These are phyloP conservation scores for Gnomoniopsis sp. DNA, from an alignment of 2,329 filamentous ascomycete species.

Conservation along the genomic window DNA sequence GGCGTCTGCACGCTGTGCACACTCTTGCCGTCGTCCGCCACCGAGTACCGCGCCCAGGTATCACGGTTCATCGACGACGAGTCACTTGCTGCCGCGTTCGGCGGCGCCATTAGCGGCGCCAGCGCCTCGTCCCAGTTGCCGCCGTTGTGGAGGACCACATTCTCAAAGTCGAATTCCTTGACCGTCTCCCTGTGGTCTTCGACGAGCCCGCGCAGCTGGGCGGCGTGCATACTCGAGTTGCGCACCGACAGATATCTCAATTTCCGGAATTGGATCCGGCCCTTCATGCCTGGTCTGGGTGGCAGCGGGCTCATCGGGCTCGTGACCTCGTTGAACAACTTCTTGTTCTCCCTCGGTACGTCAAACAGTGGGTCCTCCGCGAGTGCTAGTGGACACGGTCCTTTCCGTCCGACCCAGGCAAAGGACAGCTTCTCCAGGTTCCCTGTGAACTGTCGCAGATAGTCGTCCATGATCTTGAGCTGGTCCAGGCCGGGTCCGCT, in stretches of 20 bases:
- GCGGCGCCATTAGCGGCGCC: conserved; percentile 57
- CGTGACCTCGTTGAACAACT: conserved; percentile 63
- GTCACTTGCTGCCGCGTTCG: too few relatives aligned
- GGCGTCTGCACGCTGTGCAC: conserved; percentile 24
- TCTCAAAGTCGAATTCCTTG: conserved; percentile 76
- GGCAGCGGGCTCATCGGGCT: conserved; percentile 62
- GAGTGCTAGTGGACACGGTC: conserved; percentile 70
- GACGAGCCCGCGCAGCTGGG: conserved; percentile 69
- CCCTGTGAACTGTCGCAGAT: conserved; percentile 66
- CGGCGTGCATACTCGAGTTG: conserved; percentile 68
- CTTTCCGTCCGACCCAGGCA: conserved; percentile 70
- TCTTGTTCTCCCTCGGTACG: conserved; percentile 48
- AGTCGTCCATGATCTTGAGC: conserved; percentile 77
- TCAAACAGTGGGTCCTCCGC: conserved; percentile 68
- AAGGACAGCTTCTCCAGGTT: conserved; percentile 70
- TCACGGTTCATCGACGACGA: conserved; percentile 26
- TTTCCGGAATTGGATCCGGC: conserved; percentile 62
- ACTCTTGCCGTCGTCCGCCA: conserved; percentile 17
- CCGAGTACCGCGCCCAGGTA: conserved; percentile 41
- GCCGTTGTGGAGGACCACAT: conserved; percentile 62
- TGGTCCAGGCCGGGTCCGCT: conserved; percentile 61
- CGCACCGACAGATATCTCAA: conserved; percentile 67
- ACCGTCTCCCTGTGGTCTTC: conserved; percentile 63
- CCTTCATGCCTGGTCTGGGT: conserved; percentile 43
- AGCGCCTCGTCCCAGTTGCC: conserved; percentile 82